phyloP scores from a whole-genome alignment of 768 basidiomycete genomes.

The Candolleomyces eurysporus region DNA sequence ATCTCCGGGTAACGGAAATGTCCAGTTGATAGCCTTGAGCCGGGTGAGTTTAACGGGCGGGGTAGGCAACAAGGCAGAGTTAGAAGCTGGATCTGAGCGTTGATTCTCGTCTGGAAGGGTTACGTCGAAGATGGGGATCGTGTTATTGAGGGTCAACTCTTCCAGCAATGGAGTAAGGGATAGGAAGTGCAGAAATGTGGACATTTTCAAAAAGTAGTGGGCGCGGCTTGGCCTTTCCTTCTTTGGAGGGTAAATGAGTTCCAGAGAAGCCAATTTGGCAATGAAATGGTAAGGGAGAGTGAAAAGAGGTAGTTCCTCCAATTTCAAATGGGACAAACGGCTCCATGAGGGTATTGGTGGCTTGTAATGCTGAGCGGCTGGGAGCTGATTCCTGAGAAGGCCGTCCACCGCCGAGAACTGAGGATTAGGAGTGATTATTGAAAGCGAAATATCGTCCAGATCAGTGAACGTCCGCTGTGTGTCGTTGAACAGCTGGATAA shows the following conservation, averaged over 20 bases:
- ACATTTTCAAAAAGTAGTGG: conserved; percentile 37
- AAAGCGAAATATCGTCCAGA: conserved; percentile 16
- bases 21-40: conserved; percentile 48
- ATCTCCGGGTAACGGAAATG: conserved; percentile 40
- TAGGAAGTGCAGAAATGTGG: conserved; percentile 36
- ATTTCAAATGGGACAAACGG: conserved; percentile 32
- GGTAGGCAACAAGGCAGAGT: conserved; percentile 13
- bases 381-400: conserved; percentile 12
- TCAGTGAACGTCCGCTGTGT: conserved; percentile 13
- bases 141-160: conserved; percentile 41
- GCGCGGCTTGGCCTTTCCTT: conserved; percentile 18
- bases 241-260: conserved; percentile 36
- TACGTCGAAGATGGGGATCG: conserved; percentile 39
- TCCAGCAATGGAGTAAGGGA: conserved; percentile 37
- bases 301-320: conserved; percentile 41
- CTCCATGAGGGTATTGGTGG: conserved; percentile 12
- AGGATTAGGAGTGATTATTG: conserved; percentile 17
- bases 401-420: conserved; percentile 14
- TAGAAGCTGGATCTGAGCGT: neutral
- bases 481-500: conserved; percentile 18
- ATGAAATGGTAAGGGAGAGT: conserved; percentile 29
- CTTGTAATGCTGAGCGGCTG: conserved; percentile 1
- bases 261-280: conserved; percentile 38
- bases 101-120: conserved; percentile 11
- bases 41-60: conserved; percentile 31